Conservation (phyloP, 805 yeast species). For the Kodamaea fukazawae region DNA sequence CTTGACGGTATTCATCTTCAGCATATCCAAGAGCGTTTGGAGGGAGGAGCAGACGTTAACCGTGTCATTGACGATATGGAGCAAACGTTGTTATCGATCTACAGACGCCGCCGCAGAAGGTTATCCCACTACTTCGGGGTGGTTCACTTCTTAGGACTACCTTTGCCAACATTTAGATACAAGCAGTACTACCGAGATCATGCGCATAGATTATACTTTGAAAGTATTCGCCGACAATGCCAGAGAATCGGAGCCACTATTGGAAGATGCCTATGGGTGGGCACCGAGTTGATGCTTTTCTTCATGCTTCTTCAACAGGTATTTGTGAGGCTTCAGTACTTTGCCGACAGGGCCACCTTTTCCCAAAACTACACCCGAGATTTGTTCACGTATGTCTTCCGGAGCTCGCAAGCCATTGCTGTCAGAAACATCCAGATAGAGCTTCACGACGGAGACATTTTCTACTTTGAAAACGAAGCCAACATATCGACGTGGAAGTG, state of each 20-base stretch:
- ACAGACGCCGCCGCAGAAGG: slow-evolving; percentile 11
- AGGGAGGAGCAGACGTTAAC: slow-evolving; percentile 12
- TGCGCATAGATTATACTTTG: slow-evolving; percentile 8
- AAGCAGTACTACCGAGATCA: slow-evolving; percentile 16
- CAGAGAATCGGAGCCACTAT: background rate
- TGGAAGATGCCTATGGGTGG: slow-evolving; percentile 9
- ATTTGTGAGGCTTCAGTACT: slow-evolving; percentile 18
- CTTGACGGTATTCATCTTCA: slow-evolving; percentile 13
- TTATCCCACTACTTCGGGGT: slow-evolving; percentile 10
- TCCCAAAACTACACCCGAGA: slow-evolving; percentile 25
- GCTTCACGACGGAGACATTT: slow-evolving; percentile 11
- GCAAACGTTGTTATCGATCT: slow-evolving; percentile 4
- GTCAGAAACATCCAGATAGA: slow-evolving; percentile 11
- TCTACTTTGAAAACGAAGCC: slow-evolving; percentile 7
- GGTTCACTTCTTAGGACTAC: slow-evolving; percentile 5
- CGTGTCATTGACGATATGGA: slow-evolving; percentile 8
- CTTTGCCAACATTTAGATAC: slow-evolving; percentile 17
- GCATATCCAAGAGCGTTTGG: slow-evolving; percentile 12
- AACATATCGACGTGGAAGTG: slow-evolving; percentile 2
- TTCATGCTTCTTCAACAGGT: slow-evolving; percentile 20
- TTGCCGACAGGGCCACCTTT: slow-evolving; percentile 28
- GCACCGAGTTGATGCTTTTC: slow-evolving; percentile 12
- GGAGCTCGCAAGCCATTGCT: slow-evolving; percentile 17
- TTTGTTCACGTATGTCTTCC: slow-evolving; percentile 25
- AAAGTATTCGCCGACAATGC: too few relatives aligned